A percentile compares a stretch with the other conserved stretches of the same genome.
These are phyloP conservation scores for Aspergillus carbonarius DNA, from an alignment of 2,329 filamentous ascomycete species.

Conservation along the genomic window DNA sequence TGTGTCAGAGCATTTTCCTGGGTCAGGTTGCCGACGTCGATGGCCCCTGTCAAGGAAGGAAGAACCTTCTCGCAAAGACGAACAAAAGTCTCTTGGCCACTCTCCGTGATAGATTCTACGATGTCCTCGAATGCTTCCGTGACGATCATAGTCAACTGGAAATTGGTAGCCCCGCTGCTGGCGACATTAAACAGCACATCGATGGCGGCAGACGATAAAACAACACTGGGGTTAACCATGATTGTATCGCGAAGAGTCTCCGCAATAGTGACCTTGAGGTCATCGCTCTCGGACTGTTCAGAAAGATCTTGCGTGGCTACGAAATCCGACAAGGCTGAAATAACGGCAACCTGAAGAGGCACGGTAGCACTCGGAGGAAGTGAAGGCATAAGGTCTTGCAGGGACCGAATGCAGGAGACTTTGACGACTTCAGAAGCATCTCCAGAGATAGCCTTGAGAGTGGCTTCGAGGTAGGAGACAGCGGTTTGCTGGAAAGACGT, in stretches of 20 bases:
- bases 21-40: slow-evolving; percentile 82
- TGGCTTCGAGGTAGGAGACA: slow-evolving; percentile 50
- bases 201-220: slow-evolving; percentile 68
- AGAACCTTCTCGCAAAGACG: slow-evolving; percentile 81
- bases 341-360: slow-evolving; percentile 61
- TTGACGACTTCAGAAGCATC: slow-evolving; percentile 87
- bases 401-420: slow-evolving; percentile 82
- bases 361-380: slow-evolving; percentile 52
- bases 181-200: slow-evolving; percentile 87
- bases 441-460: slow-evolving; percentile 70
- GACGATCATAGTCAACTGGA: slow-evolving; percentile 84
- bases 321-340: slow-evolving; percentile 66
- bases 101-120: slow-evolving; percentile 65
- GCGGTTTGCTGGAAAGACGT: slow-evolving; percentile 49
- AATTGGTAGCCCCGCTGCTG: slow-evolving; percentile 83
- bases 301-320: slow-evolving; percentile 75
- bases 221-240: slow-evolving; percentile 71
- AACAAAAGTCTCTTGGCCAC: slow-evolving; percentile 67
- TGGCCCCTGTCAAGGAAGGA: slow-evolving; percentile 82
- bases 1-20: slow-evolving; percentile 77
- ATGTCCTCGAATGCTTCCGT: slow-evolving; percentile 91
- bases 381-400: slow-evolving; percentile 66
- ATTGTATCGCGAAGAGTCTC: slow-evolving; percentile 84
- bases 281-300: slow-evolving; percentile 84
- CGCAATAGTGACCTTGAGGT: slow-evolving; percentile 84